Conservation (phyloP, 345 rosid genomes). For the Citrus australasica region DNA sequence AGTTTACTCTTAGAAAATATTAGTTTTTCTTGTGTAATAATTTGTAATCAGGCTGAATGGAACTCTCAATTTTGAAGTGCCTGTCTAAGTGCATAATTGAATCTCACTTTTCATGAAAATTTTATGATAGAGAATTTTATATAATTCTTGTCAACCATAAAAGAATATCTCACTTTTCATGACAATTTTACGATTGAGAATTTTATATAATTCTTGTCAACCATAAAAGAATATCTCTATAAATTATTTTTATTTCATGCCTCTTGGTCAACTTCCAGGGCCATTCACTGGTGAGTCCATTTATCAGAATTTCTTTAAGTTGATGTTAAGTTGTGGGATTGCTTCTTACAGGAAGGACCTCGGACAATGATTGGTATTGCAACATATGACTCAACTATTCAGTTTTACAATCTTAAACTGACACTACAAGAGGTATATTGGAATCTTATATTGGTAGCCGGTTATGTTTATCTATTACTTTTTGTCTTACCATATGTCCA, state of each 20-base stretch:
- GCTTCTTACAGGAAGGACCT: slow-evolving; percentile 79
- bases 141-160: background rate
- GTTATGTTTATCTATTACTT: background rate
- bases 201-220: background rate
- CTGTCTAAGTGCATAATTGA: background rate
- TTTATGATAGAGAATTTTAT: background rate
- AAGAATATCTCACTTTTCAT: background rate
- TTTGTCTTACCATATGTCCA: background rate
- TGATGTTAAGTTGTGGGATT: background rate
- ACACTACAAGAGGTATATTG: slow-evolving; percentile 64
- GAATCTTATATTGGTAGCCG: background rate
- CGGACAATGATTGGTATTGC: slow-evolving; percentile 97
- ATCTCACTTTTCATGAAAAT: background rate
- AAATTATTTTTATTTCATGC: background rate
- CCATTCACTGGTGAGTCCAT: background rate
- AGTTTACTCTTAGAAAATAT: background rate
- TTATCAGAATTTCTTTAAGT: background rate
- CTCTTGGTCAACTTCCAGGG: background rate
- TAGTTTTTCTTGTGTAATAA: background rate
- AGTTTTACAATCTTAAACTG: slow-evolving; percentile 88
- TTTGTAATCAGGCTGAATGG: background rate
- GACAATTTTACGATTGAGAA: background rate
- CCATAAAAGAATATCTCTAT: background rate
- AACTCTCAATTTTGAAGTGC: background rate
- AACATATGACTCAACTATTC: slow-evolving; percentile 89